phyloP scores from a whole-genome alignment of 305 asterid species.

The Rubia peregrina region DNA sequence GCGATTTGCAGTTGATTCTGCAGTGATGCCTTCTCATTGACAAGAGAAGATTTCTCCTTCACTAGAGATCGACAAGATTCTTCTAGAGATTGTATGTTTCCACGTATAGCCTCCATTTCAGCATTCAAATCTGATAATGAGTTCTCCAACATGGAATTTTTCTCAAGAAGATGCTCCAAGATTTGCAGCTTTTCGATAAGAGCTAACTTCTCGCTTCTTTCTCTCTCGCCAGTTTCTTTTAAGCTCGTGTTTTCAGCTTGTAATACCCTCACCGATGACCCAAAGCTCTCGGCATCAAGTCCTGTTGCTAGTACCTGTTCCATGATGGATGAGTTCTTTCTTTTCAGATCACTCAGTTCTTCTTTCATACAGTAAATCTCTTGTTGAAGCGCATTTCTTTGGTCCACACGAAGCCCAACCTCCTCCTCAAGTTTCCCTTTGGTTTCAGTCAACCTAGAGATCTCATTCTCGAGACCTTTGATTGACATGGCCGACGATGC shows the following conservation, averaged over 20 bases:
- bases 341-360: conserved; percentile 64
- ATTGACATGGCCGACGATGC: conserved; percentile 58
- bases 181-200: conserved; percentile 60
- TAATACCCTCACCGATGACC: conserved; percentile 56
- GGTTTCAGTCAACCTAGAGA: conserved; percentile 49
- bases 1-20: conserved; percentile 45
- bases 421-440: conserved; percentile 75
- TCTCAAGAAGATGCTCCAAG: conserved; percentile 79
- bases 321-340: conserved; percentile 47
- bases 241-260: conserved; percentile 52
- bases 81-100: conserved; percentile 57
- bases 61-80: conserved; percentile 54
- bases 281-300: conserved; percentile 50
- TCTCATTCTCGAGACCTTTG: conserved; percentile 59
- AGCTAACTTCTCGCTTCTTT: conserved; percentile 55
- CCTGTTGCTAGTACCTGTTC: conserved; percentile 68
- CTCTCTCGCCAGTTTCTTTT: conserved; percentile 52
- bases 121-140: conserved; percentile 76
- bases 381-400: conserved; percentile 93
- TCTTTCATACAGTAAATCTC: conserved; percentile 92
- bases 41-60: conserved; percentile 57
- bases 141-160: conserved; percentile 73
- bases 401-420: conserved; percentile 79
- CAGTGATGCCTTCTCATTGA: conserved; percentile 54
- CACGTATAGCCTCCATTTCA: conserved; percentile 73